Percentiles rank a stretch among this genome's conserved stretches.
These are phyloP conservation scores for Danielia reshetovae DNA, from an alignment of 805 yeast genomes.

Conservation along the genomic window DNA sequence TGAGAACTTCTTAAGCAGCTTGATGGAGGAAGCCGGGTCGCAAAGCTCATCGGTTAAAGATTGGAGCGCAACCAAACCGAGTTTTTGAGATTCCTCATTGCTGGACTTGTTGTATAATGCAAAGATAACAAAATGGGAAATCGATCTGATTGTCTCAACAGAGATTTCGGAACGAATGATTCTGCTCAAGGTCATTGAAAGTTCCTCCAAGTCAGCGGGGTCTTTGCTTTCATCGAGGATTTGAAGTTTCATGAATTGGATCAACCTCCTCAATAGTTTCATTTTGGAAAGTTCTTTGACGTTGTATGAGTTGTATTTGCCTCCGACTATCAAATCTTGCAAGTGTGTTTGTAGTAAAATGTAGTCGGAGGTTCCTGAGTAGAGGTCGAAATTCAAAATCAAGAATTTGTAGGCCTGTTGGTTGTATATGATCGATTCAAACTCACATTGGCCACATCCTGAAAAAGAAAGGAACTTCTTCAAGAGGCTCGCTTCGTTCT, in stretches of 20 bases:
- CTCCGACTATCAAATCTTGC: constrained; percentile 49
- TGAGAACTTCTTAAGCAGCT: constrained; percentile 40
- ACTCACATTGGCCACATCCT: constrained; percentile 2
- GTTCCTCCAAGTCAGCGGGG: constrained; percentile 10
- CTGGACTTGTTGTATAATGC: constrained; percentile 38
- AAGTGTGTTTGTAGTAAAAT: constrained; percentile 56
- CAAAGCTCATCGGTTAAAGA: constrained; percentile 36
- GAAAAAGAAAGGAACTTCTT: constrained; percentile 1
- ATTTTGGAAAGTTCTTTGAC: constrained; percentile 48
- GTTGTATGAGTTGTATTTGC: constrained; percentile 51
- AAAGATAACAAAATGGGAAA: constrained; percentile 47
- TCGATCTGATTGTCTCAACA: constrained; percentile 49
- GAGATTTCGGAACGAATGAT: constrained; percentile 41
- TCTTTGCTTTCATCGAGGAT: constrained; percentile 10
- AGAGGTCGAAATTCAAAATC: constrained; percentile 57
- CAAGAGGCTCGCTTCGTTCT: constrained; percentile 1
- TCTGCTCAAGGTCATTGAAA: constrained; percentile 19
- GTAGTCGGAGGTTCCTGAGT: constrained; percentile 52
- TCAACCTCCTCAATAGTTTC: constrained; percentile 43
- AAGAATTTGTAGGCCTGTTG: constrained; percentile 50
- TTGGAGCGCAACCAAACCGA: constrained; percentile 29
- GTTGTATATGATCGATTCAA: constrained; percentile 55
- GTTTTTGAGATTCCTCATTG: constrained; percentile 29
- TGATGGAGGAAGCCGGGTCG: constrained; percentile 36
- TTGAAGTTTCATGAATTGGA: constrained; percentile 46